A percentile compares a stretch with the other conserved stretches of the same genome.
These are phyloP conservation scores for Medicago truncatula DNA, from an alignment of 306 rosid genomes.

Conservation along the genomic window DNA sequence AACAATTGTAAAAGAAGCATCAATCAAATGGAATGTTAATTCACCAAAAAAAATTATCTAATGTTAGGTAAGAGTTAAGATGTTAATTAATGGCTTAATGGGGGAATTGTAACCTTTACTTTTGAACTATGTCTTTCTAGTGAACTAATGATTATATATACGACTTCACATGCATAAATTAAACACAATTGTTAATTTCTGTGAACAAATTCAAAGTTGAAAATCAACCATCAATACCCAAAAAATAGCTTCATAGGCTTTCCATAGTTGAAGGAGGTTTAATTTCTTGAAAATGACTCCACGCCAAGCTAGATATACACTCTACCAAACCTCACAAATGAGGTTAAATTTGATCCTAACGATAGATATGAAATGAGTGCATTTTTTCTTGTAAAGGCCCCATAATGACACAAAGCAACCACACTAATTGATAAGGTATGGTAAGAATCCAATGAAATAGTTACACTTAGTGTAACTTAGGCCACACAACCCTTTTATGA, in stretches of 20 bases:
- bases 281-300: conserved; percentile 28
- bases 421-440: conserved; percentile 44
- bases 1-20: too few species aligned
- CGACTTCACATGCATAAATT: background rate
- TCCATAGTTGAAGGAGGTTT: conserved; percentile 45
- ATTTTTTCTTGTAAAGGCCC: conserved; percentile 37
- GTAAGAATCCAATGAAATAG: conserved; percentile 64
- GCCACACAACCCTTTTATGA: conserved; percentile 30
- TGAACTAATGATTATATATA: background rate
- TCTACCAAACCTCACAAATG: conserved; percentile 28
- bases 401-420: conserved; percentile 52
- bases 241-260: background rate
- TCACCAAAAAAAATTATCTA: too few species aligned
- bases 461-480: conserved; percentile 34
- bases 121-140: background rate
- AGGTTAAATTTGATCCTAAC: conserved; percentile 43
- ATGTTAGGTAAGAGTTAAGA: too few species aligned
- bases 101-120: too few species aligned
- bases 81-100: too few species aligned
- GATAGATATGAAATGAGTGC: conserved; percentile 21
- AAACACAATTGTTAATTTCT: background rate
- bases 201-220: too few species aligned
- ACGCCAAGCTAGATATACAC: background rate
- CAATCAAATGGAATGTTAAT: too few species aligned
- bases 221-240: too few species aligned